Percentiles rank a stretch among this genome's conserved stretches.
These are phyloP conservation scores for Pseudopithomyces maydicus DNA, from an alignment of 2,329 filamentous ascomycete genomes.

Conservation along the genomic window DNA sequence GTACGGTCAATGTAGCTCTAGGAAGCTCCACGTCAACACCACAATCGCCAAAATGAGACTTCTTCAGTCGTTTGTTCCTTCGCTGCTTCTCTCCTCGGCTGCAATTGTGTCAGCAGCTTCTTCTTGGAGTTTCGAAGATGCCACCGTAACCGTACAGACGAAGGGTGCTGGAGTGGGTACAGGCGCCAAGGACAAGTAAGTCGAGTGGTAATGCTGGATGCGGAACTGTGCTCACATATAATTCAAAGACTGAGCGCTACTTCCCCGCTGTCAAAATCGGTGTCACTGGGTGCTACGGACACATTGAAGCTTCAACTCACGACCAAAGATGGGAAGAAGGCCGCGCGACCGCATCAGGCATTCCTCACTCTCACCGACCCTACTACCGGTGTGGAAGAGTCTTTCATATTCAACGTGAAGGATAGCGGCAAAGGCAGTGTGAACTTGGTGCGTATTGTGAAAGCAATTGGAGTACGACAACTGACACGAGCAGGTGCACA, in stretches of 20 bases:
- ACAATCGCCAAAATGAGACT: constrained; percentile 48
- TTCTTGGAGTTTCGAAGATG: constrained; percentile 77
- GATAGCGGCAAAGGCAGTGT: constrained; percentile 85
- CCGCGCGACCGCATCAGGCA: constrained; percentile 89
- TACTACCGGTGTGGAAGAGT: constrained; percentile 78
- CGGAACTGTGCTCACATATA: constrained; percentile 12
- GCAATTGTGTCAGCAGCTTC: constrained; percentile 54
- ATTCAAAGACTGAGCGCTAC: constrained; percentile 51
- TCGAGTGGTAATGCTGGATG: not conserved
- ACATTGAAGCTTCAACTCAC: constrained; percentile 83
- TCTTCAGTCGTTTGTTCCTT: constrained; percentile 48
- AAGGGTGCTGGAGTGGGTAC: constrained; percentile 61
- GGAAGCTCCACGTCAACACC: constrained; percentile 33
- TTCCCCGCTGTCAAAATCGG: constrained; percentile 64
- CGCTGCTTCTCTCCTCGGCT: constrained; percentile 48
- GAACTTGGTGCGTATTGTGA: constrained; percentile 70
- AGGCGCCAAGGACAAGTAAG: constrained; percentile 69
- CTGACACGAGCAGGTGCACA: constrained; percentile 69
- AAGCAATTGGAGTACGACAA: constrained; percentile 10
- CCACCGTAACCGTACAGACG: constrained; percentile 66
- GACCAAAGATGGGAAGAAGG: constrained; percentile 75
- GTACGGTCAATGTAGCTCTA: constrained; percentile 12
- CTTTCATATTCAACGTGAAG: constrained; percentile 83
- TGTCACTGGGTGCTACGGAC: constrained; percentile 71
- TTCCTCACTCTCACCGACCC: constrained; percentile 83